These are phyloP conservation scores for Akanthomyces dipterigenus DNA, from an alignment of 2,329 filamentous ascomycete genomes.

Conservation along the genomic window DNA sequence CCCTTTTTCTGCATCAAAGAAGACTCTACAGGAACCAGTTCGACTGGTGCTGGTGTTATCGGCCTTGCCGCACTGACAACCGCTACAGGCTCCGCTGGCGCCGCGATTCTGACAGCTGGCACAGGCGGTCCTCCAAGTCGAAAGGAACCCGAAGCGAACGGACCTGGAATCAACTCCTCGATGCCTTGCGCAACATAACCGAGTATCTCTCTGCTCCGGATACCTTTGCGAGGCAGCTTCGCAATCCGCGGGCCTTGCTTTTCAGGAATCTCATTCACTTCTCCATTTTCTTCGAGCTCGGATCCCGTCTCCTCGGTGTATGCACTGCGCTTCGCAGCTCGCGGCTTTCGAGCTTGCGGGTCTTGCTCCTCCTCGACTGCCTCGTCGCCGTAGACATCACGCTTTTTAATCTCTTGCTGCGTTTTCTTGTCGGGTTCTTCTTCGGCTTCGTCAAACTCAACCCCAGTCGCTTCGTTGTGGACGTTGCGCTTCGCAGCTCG, in stretches of 20 bases:
- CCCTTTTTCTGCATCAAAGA: neutral
- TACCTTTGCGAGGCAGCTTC: constrained; percentile 33
- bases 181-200: constrained; percentile 27
- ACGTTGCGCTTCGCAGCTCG: neutral
- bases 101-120: neutral
- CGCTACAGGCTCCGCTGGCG: neutral
- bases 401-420: too few relatives aligned
- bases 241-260: constrained; percentile 29
- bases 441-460: neutral
- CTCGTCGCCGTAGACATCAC: too few relatives aligned
- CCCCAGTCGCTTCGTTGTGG: neutral
- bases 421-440: neutral
- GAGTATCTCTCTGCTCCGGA: constrained; percentile 42
- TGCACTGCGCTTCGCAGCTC: neutral
- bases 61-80: neutral
- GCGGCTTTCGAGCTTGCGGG: neutral
- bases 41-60: neutral
- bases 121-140: constrained; percentile 4
- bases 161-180: constrained; percentile 13
- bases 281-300: neutral
- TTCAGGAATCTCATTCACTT: neutral
- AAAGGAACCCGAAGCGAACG: constrained; percentile 16
- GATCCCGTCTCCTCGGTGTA: neutral
- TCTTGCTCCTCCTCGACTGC: too few relatives aligned
- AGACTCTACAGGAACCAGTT: neutral